phyloP scores from a whole-genome alignment of 805 yeast genomes.

The Candida ficus region DNA sequence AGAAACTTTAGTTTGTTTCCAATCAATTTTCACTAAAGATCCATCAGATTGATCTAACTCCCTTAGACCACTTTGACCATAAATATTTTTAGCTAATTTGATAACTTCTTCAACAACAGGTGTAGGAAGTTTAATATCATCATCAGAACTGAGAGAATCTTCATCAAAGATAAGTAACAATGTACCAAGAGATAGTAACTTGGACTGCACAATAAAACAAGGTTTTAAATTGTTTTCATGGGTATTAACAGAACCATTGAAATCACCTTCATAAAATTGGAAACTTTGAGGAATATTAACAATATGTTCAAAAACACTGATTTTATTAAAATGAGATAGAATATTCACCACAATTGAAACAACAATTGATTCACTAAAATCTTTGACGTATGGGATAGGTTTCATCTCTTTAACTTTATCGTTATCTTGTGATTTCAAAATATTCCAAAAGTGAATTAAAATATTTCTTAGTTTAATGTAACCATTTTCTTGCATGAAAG shows the following conservation, averaged over 20 bases:
- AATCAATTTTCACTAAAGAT: constrained; percentile 29
- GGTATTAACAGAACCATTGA: constrained; percentile 15
- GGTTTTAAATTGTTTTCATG: constrained; percentile 16
- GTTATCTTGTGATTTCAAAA: constrained; percentile 20
- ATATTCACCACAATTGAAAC: constrained; percentile 37
- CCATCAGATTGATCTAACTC: constrained; percentile 31
- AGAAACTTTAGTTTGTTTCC: constrained; percentile 39
- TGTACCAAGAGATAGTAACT: constrained; percentile 36
- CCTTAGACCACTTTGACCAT: constrained; percentile 32
- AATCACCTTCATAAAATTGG: constrained; percentile 36
- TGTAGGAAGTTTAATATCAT: constrained; percentile 28
- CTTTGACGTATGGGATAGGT: constrained; percentile 31
- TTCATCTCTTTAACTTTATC: constrained; percentile 28
- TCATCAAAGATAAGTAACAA: constrained; percentile 29
- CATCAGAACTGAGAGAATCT: constrained; percentile 22
- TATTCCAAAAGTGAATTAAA: constrained; percentile 24
- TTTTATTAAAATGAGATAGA: constrained; percentile 40
- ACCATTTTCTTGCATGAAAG: constrained; percentile 50
- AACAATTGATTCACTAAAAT: constrained; percentile 32
- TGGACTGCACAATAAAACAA: constrained; percentile 35
- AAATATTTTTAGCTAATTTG: constrained; percentile 38
- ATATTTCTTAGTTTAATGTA: constrained; percentile 30
- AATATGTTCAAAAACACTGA: constrained; percentile 33
- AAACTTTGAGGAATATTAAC: constrained; percentile 29
- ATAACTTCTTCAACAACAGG: constrained; percentile 42